Percentiles rank a stretch among this genome's conserved stretches.
Conservation (phyloP, 2,329 filamentous ascomycete species). For the Claviceps spartinae region DNA sequence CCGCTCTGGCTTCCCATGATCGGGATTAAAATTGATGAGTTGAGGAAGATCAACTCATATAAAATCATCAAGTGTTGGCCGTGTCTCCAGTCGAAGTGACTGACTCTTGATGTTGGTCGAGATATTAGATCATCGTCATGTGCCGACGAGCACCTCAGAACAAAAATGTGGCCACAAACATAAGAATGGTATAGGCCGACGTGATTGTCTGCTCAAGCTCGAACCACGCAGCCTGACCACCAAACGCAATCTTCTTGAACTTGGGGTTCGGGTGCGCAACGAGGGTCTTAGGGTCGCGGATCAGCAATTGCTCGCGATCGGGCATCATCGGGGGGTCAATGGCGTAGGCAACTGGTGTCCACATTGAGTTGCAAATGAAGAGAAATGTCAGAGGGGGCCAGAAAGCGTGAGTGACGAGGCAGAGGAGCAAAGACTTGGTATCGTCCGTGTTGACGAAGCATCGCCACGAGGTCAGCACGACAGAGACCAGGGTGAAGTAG, state of each 20-base stretch:
- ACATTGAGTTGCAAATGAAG: slow-evolving; percentile 39
- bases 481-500: slow-evolving; percentile 36
- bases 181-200: slow-evolving; percentile 33
- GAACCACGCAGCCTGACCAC: slow-evolving; percentile 39
- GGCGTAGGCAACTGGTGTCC: slow-evolving; percentile 47
- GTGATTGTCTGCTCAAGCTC: slow-evolving; percentile 40
- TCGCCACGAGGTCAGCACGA: slow-evolving; percentile 36
- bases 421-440: slow-evolving; percentile 29
- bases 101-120: too few species aligned
- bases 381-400: slow-evolving; percentile 49
- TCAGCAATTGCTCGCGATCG: slow-evolving; percentile 41
- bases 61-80: too few species aligned
- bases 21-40: too few species aligned
- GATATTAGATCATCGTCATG: not conserved
- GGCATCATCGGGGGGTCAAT: slow-evolving; percentile 46
- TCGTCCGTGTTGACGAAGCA: slow-evolving; percentile 28
- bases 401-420: slow-evolving; percentile 44
- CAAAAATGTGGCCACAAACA: slow-evolving; percentile 32
- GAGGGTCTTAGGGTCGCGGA: slow-evolving; percentile 39
- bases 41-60: too few species aligned
- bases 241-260: slow-evolving; percentile 42
- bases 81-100: not conserved
- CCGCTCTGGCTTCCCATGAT: too few species aligned
- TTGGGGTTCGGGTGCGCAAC: slow-evolving; percentile 36
- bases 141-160: slow-evolving; percentile 3